phyloP scores from a whole-genome alignment of 2,329 filamentous ascomycete genomes.

The Aspergillus pseudoglaucus region DNA sequence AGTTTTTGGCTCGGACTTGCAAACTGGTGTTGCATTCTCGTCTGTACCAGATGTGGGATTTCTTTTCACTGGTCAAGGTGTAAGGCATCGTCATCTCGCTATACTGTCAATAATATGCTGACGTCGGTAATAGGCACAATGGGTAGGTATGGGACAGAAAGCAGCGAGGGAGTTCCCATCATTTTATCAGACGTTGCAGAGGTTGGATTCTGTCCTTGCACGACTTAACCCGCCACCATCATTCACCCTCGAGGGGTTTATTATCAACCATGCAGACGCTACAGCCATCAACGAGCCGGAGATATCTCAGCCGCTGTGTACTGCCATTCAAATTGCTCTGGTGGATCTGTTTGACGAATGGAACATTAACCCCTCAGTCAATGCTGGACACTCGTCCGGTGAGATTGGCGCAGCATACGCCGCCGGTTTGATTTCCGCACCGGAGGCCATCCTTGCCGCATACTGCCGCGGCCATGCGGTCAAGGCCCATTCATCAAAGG shows the following conservation, averaged over 20 bases:
- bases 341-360: slow-evolving; percentile 13
- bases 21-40: background rate
- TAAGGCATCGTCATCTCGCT: too few relatives aligned
- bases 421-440: slow-evolving; percentile 14
- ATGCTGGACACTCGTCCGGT: slow-evolving; percentile 44
- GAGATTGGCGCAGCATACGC: slow-evolving; percentile 40
- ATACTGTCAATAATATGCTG: too few relatives aligned
- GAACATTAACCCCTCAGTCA: slow-evolving; percentile 25
- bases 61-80: slow-evolving; percentile 29
- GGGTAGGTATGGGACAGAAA: slow-evolving; percentile 19
- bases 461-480: slow-evolving; percentile 12
- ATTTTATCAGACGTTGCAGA: background rate
- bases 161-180: background rate
- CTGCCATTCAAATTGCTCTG: slow-evolving; percentile 15
- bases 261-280: background rate
- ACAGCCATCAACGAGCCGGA: slow-evolving; percentile 4
- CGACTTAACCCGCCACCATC: background rate
- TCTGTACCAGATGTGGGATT: background rate
- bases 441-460: slow-evolving; percentile 18
- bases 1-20: background rate
- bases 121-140: slow-evolving; percentile 17
- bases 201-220: background rate
- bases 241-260: background rate
- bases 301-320: slow-evolving; percentile 11
- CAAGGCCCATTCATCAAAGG: slow-evolving; percentile 17